Base-by-base conservation (phyloP, 108 stramenopile species). In the Chaetoceros muelleri region DNA sequence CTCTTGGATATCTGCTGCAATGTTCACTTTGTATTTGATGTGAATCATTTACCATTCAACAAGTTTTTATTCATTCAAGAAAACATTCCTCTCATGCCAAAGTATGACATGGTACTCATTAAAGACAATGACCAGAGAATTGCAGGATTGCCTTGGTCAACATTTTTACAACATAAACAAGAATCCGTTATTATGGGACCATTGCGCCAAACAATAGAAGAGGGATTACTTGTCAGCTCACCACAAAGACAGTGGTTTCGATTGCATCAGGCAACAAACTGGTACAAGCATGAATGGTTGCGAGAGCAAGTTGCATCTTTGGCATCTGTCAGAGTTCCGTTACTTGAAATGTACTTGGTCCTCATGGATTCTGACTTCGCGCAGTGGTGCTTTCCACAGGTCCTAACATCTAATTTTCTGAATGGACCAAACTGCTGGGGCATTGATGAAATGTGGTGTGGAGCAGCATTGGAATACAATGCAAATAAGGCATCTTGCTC, bases 311-410 rank as follows among this genome's bases (percentile, higher is more conserved):
- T 10, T 40, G 5, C 34, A 10, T 40, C 34, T 13, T 40, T 40
- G 34, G 5, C 13, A 5, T 10, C 5, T 40, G 44, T 55, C 17
- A 44, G 54, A 29, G 52, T 61, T 21, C 60, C 60, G 16, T 30
- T 61, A 26, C 29, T 67, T 20, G 66, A 61, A 55, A 47, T 55
- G 47, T 61, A 67, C 46, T 61, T 67, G 45, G 53, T 61, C 7
- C 22, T 67, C 3, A 55, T 67, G 60, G 53, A 67, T 60, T 52
- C 30, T 13, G 23, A 53, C 19, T 66, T 66, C 53, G 58, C 59
- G 5, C 21, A 28, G 5, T 46, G 52, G 52, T 60, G 53, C 24
- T 66, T 66, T 60, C 40, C 52, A 23, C 52, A 21, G 17, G 30
- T 60, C 0, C 23, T 60, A 40, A 28, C 34, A 5, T 40, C 5